These are phyloP conservation scores for Coemansia asiatica DNA, from an alignment of 192 early-diverging fungal species.

Conservation along the genomic window DNA sequence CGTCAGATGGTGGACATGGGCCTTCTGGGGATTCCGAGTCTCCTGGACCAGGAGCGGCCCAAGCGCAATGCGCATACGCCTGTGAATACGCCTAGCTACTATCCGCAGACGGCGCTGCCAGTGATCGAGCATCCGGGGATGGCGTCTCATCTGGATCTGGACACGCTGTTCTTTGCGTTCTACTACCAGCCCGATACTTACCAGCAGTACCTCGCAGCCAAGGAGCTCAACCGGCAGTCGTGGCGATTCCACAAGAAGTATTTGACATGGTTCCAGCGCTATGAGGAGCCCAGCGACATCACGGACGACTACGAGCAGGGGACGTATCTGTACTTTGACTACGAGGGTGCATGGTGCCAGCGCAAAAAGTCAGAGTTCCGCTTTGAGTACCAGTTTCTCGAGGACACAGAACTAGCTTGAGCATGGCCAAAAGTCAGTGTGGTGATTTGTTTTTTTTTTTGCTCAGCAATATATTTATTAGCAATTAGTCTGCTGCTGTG, in stretches of 20 bases:
- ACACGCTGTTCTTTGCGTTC: conserved; percentile 97
- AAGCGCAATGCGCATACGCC: conserved; percentile 51
- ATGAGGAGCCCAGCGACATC: conserved; percentile 92
- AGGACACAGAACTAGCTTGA: conserved; percentile 75
- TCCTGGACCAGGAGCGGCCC: conserved; percentile 78
- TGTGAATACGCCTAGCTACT: conserved; percentile 81
- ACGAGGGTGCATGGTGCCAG: conserved; percentile 95
- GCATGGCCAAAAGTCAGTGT: not conserved
- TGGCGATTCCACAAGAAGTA: conserved; percentile 99
- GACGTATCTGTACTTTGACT: conserved; percentile 99
- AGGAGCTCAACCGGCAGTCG: conserved; percentile 93
- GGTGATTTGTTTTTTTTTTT: not conserved
- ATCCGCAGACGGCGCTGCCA: conserved; percentile 81
- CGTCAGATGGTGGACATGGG: conserved; percentile 83
- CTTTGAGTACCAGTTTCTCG: conserved; percentile 87
- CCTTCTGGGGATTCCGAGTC: conserved; percentile 77
- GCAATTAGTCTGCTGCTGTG: too few relatives aligned
- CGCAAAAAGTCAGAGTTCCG: conserved; percentile 96
- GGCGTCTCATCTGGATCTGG: conserved; percentile 90
- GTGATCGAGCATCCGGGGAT: conserved; percentile 82
- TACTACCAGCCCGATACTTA: conserved; percentile 97
- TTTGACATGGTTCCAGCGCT: conserved; percentile 97
- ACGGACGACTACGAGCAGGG: conserved; percentile 98
- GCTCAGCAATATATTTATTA: too few relatives aligned
- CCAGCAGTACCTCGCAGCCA: conserved; percentile 94